Base-by-base conservation (phyloP, 1,284 basidiomycete genomes). In the Cystobasidiaceae sp. region DNA sequence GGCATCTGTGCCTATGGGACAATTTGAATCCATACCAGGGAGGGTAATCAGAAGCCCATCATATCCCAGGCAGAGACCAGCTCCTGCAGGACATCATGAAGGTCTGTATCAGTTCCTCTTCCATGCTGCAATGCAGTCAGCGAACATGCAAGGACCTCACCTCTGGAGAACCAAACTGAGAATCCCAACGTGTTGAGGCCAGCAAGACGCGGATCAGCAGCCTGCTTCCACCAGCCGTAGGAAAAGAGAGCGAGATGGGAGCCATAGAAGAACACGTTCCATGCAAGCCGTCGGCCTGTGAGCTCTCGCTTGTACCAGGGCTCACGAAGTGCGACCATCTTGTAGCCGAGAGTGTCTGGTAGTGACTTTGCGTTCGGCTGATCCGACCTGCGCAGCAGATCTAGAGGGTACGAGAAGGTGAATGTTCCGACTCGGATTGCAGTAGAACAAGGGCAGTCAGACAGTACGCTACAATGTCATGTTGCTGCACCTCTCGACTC, bases 121-220 rank as follows among this genome's bases (percentile, higher is more conserved):
- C 3, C 37, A 27, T 32, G n/a, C 21, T 8, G 7, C 43, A 33
- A 3, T 17, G 8, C 39, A 27, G 23, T 15, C 19, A 56, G 27
- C 8, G 17, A 23, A 23, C 15, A n/a, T 15, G 41, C 45, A 4
- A 30, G 13, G 19, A 21, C 39, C 37, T 1, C 25, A 48, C 89
- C 90, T 68, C 90, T 85, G 67, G 89, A 91, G 7, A 75, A 80
- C 90, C 90, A 93, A 34, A 92, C 88, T 15, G 89, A 90, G 76
- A 80, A 92, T 67, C 77, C 82, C 70, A 93, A 82, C 7, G 75
- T 80, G 74, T 93, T 93, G 63, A 93, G 82, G 27, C 82, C 86
- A 51, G 84, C 81, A 37, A 93, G 81, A 67, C 68, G 58, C 1
- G 37, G 30, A 39, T 72, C 70, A 37, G 19, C 11, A 9, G 55